Evolutionary conservation across 2,329 filamentous ascomycete genomes (phyloP), one percentile per base, ranked within the genome.

Genomic region (Hypoxylon sp.): DNA sequence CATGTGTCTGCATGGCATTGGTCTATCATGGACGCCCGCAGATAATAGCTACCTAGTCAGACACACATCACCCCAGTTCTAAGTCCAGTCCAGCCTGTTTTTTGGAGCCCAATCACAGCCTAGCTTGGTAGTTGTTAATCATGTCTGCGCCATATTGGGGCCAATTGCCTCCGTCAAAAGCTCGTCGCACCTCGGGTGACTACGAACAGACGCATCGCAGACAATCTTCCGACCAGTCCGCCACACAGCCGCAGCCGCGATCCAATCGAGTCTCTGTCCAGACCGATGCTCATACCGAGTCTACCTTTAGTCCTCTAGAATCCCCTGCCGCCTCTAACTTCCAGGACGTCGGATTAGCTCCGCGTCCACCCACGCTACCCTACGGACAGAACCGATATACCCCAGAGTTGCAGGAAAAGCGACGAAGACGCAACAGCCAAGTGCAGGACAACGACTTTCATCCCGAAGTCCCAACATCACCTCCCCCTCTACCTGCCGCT

Each of bases 141-240:
- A 80, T 79, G 76, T 71, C 77, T 44, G 62, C 77, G 47, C 64
- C 79, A 27, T 84, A 84, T 72, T 84, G 81, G 81, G 81, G 81
- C 67, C 71, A 81, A 65, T 72, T 84, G 56, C 81, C 82, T 52
- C 69, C 75, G 55, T 71, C 78, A 41, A 78, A 76, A 61, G 65
- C 73, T 61, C 74, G 73, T 60, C 73, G 73, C 64, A 65, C 66
- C 50, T 73, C 73, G 49, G 68, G 65, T 48, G 68, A 71, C 56
- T 65, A 66, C 52, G 64, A 63, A 51, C 64, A 64, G 51, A 46
- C 63, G 55, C 62, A 70, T 53, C 67, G 62, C 54, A 66, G 67
- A 49, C 65, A 64, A 52, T 69, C 70, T 53, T 65, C 71, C 57
- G 72, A 73, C 53, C 62, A 62, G 42, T 35, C 60, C 35, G 56